Conservation (phyloP, 2,329 filamentous ascomycete genomes). For the Hypoxylon sp. region DNA sequence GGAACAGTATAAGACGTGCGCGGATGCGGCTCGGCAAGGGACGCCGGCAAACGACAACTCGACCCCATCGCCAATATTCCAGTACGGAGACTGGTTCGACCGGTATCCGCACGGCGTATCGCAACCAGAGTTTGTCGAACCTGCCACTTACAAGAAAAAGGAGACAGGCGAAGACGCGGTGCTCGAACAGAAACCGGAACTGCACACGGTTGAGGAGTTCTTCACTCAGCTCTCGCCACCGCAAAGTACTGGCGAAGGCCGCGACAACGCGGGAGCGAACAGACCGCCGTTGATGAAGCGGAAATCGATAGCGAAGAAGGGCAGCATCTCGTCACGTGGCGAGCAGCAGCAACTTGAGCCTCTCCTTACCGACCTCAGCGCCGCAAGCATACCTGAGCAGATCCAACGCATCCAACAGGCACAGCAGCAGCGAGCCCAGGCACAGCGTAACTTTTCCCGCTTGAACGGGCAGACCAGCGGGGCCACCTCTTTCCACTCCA, state of each 20-base stretch:
- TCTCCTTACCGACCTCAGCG: constrained; percentile 49
- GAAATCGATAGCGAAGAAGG: constrained; percentile 51
- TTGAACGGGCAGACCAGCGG: constrained; percentile 53
- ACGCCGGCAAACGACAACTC: constrained; percentile 58
- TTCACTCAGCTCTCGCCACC: constrained; percentile 81
- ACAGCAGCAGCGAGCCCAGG: constrained; percentile 51
- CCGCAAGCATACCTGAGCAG: constrained; percentile 43
- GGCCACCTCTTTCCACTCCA: constrained; percentile 51
- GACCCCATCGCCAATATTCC: constrained; percentile 73
- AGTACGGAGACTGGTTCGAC: constrained; percentile 98
- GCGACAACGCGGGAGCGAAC: constrained; percentile 48
- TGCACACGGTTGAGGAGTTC: constrained; percentile 95
- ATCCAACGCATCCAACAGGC: constrained; percentile 49
- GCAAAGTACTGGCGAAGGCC: constrained; percentile 55
- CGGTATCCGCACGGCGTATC: constrained; percentile 92
- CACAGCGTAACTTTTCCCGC: constrained; percentile 54
- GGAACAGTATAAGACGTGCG: constrained; percentile 83
- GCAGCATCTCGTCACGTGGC: constrained; percentile 46
- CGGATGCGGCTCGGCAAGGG: constrained; percentile 79
- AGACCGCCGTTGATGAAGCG: constrained; percentile 46
- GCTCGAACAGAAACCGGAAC: constrained; percentile 84
- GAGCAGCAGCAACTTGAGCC: constrained; percentile 51
- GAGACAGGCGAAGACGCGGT: constrained; percentile 88
- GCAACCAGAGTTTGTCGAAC: constrained; percentile 82
- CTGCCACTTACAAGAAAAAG: constrained; percentile 70